Evolutionary conservation across 2,329 filamentous ascomycete genomes (phyloP).

Genomic region (Cladophialophora immunda): DNA sequence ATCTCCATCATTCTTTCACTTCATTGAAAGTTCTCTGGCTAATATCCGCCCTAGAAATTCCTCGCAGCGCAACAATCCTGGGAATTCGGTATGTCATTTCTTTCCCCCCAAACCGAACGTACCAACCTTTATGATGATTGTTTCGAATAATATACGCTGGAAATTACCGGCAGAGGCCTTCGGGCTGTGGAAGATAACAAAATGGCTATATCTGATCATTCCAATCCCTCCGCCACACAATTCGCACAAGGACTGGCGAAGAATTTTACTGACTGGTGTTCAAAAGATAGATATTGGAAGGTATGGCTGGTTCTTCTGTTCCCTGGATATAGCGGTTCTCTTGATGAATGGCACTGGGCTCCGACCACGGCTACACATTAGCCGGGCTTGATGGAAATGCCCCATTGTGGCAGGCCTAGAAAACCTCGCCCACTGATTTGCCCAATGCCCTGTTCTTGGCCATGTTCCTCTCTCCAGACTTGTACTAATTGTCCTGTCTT

Average conservation of each 20-base stretch:
- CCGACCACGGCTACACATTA: conserved; percentile 68
- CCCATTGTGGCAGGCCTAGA: conserved; percentile 97
- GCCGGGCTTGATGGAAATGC: conserved; percentile 82
- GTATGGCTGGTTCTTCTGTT: conserved; percentile 12
- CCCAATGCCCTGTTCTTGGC: not conserved
- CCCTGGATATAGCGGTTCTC: conserved; percentile 43
- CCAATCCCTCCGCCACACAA: not conserved
- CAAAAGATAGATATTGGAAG: conserved; percentile 12
- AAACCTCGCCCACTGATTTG: conserved; percentile 97
- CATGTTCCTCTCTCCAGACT: not conserved
- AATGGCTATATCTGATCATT: conserved; percentile 83
- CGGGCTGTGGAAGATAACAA: conserved; percentile 76
- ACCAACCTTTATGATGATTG: conserved; percentile 67
- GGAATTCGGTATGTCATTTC: conserved; percentile 1
- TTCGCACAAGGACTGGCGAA: not conserved
- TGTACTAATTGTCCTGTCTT: not conserved
- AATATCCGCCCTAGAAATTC: conserved; percentile 13
- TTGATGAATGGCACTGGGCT: conserved; percentile 99
- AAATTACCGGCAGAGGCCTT: conserved; percentile 93
- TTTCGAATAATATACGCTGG: conserved; percentile 74
- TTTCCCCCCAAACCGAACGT: conserved; percentile 25
- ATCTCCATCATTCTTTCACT: not conserved
- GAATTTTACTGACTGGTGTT: conserved; percentile 17
- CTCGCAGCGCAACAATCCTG: not conserved
- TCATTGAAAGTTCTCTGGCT: conserved; percentile 7